Evolutionary conservation across 2,329 filamentous ascomycete genomes (phyloP), one percentile per base, ranked within the genome.

Genomic region (Aspergillus pseudoglaucus): DNA sequence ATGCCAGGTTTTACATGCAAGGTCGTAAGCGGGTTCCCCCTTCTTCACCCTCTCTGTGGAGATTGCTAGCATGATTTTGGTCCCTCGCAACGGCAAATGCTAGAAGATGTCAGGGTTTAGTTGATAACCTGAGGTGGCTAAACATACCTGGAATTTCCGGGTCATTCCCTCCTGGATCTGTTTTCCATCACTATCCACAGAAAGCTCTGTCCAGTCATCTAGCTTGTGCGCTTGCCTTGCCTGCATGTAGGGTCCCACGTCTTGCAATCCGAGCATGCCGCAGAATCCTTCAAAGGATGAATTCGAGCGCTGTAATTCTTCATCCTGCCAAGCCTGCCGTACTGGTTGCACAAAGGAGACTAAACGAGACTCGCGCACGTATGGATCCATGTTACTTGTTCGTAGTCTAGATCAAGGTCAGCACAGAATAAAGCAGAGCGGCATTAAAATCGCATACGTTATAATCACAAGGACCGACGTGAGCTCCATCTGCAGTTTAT

Each of bases 401-500:
- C 93, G 88, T 67, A 97, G 91, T 59, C 86, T 87, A 41, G 2
- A 12, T 44, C 40, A 7, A 44, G 15, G 47, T 59, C 47, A 58
- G 52, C 20, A 23, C 17, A 22, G 18, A 4, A 22, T n/a, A 35
- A 14, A 6, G 2, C 30, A 4, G 14, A 23, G 43, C 10, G 32
- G 10, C 52, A 40, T 57, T 54, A 17, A 22, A 9, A 10, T 15
- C 32, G 14, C 3, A 37, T 72, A 86, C 81, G 93, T 85, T 53
- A 98, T 93, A 50, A 95, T 93, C 65, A 98, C 94, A 1, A 97
- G 76, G 53, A 97, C 91, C 8, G 90, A 91, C 57, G 84, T 87
- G 60, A 94, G 90, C 1, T 90, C 88, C 61, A 93, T 84, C 48
- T 88, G 83, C 27, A 90, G 81, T 61, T 90, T 89, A 59, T 91